Evolutionary conservation across 2,329 filamentous ascomycete genomes (phyloP).

Genomic region (Penicillium sp.): DNA sequence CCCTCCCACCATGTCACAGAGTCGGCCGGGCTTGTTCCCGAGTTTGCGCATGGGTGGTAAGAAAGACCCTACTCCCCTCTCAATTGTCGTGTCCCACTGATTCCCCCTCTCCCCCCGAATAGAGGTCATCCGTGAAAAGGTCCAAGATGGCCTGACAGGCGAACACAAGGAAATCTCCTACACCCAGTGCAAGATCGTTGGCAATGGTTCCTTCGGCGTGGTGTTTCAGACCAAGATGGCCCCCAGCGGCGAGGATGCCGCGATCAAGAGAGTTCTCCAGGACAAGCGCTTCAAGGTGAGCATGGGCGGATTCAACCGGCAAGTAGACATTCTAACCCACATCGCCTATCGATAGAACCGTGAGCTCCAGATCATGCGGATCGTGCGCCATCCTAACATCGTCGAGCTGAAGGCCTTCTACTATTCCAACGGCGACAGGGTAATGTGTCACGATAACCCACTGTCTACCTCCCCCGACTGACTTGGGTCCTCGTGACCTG

Average conservation of each 20-base stretch:
- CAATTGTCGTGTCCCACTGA: slow-evolving; percentile 28
- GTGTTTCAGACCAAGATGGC: slow-evolving; percentile 99
- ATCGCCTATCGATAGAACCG: slow-evolving; percentile 69
- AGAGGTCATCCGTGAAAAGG: slow-evolving; percentile 99
- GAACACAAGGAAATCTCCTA: slow-evolving; percentile 97
- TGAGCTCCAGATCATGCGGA: slow-evolving; percentile 99
- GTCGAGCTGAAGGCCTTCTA: slow-evolving; percentile 99
- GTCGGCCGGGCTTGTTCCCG: slow-evolving; percentile 83
- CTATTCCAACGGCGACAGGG: slow-evolving; percentile 97
- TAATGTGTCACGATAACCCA: slow-evolving; percentile 49
- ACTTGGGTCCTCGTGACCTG: neutral
- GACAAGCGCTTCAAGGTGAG: slow-evolving; percentile 98
- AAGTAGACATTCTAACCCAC: slow-evolving; percentile 29
- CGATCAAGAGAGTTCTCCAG: slow-evolving; percentile 97
- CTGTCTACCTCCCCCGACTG: slow-evolving; percentile 7
- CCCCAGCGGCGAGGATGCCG: slow-evolving; percentile 95
- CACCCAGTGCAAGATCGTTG: slow-evolving; percentile 98
- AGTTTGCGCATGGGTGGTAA: slow-evolving; percentile 96
- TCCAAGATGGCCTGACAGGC: slow-evolving; percentile 95
- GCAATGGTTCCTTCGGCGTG: slow-evolving; percentile 97
- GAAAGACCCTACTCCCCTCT: slow-evolving; percentile 32
- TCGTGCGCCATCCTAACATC: slow-evolving; percentile 97
- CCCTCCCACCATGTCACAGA: slow-evolving; percentile 70
- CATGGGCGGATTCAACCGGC: slow-evolving; percentile 16
- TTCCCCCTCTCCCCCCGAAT: slow-evolving; percentile 12